These are phyloP conservation scores for Neoscytalidium dimidiatum DNA, from an alignment of 2,329 filamentous ascomycete genomes.

Conservation along the genomic window DNA sequence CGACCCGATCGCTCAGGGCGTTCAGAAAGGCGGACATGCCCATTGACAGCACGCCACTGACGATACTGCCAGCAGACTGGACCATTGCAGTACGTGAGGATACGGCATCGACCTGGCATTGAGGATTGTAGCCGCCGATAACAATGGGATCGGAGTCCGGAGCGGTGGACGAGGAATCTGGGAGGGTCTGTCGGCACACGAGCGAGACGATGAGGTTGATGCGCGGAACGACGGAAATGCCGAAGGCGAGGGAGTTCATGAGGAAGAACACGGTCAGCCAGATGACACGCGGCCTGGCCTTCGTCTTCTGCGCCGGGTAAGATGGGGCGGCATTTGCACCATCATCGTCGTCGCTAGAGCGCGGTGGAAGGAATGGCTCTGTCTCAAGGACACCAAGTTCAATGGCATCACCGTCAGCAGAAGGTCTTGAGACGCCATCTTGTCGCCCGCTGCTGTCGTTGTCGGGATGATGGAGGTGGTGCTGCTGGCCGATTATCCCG, in stretches of 20 bases:
- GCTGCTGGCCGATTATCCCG: background rate
- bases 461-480: background rate
- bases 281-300: conserved; percentile 4
- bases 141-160: background rate
- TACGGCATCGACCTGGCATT: conserved; percentile 20
- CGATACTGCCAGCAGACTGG: conserved; percentile 17
- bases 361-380: background rate
- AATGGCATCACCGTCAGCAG: background rate
- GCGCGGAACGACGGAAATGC: conserved; percentile 21
- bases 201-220: conserved; percentile 21
- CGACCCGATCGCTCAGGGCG: conserved; percentile 21
- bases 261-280: conserved; percentile 23
- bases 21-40: conserved; percentile 16
- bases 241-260: conserved; percentile 23
- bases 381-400: background rate
- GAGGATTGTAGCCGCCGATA: conserved; percentile 22
- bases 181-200: conserved; percentile 11
- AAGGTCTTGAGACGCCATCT: background rate
- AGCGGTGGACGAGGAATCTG: too few species aligned
- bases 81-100: conserved; percentile 16
- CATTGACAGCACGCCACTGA: conserved; percentile 21
- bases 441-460: background rate
- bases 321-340: too few species aligned
- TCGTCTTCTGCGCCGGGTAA: background rate
- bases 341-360: background rate